phyloP scores from a whole-genome alignment of 805 yeast genomes.

The Barnettozyma siamensis region DNA sequence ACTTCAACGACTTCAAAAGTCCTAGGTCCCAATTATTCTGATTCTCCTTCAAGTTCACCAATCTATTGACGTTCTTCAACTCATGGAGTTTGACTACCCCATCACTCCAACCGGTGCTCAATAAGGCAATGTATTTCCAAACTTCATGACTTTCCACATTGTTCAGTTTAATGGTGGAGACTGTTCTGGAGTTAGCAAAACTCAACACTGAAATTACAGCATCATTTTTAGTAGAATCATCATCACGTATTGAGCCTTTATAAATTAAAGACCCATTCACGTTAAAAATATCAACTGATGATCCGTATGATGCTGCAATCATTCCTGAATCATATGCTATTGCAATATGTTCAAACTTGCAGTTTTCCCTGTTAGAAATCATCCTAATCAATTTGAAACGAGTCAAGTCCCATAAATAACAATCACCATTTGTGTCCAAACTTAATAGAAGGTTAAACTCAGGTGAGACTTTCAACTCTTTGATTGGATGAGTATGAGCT shows the following conservation, averaged over 20 bases:
- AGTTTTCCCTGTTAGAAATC: slow-evolving; percentile 13
- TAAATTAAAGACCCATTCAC: slow-evolving; percentile 47
- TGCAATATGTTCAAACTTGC: slow-evolving; percentile 27
- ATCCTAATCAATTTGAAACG: slow-evolving; percentile 44
- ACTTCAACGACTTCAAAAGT: slow-evolving; percentile 21
- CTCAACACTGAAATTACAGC: slow-evolving; percentile 22
- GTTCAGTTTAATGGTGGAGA: slow-evolving; percentile 20
- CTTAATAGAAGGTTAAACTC: slow-evolving; percentile 52
- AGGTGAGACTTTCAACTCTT: slow-evolving; percentile 41
- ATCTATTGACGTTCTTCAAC: slow-evolving; percentile 18
- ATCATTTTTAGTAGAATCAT: slow-evolving; percentile 8
- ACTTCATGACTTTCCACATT: slow-evolving; percentile 30
- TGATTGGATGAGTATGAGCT: slow-evolving; percentile 50
- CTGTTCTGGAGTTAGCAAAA: slow-evolving; percentile 26
- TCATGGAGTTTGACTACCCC: slow-evolving; percentile 28
- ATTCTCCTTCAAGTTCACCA: neutral
- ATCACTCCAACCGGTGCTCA: slow-evolving; percentile 32
- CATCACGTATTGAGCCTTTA: slow-evolving; percentile 10
- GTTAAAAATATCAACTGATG: slow-evolving; percentile 35
- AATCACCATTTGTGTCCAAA: slow-evolving; percentile 48
- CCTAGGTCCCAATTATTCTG: slow-evolving; percentile 22
- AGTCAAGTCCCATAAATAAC: slow-evolving; percentile 61
- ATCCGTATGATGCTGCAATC: slow-evolving; percentile 33
- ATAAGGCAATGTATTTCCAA: slow-evolving; percentile 32
- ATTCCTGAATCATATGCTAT: slow-evolving; percentile 53